Base-by-base conservation (phyloP, 116 monocot genomes). In the Iris pallida region DNA sequence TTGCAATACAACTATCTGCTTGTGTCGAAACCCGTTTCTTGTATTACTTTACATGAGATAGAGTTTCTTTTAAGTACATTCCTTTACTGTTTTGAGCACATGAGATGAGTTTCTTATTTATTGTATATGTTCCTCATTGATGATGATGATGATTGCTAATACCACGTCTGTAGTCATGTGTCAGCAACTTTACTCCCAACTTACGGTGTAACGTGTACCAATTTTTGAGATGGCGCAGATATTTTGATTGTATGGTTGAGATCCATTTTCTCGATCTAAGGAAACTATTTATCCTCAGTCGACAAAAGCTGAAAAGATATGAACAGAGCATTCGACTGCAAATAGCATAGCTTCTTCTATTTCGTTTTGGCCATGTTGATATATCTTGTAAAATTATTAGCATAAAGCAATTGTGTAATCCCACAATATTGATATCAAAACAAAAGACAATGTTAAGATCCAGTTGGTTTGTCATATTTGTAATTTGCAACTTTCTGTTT, bases 81-180 rank as follows among this genome's bases (percentile, higher is more conserved):
- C 30, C 30, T 30, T 30, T 30, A 30, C 30, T n/a, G 30, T 0
- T 30, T 56, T 71, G 75, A 71, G 66, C 43, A 47, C 55, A 61
- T 17, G 80, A 75, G 55, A 20, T 61, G 19, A 75, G 75, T 42
- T 70, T 65, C 16, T 75, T 66, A 79, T 12, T 64, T 51, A 19
- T 66, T 40, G 14, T 40, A 18, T 13, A 15, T 16, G 14, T 46
- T 58, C 12, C 43, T 16, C 18, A 42, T 10, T 57, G 13, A 15
- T 16, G 53, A 43, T 46, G 42, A 13, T 20, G 60, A 43, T 8
- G 7, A 47, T 14, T 57, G 14, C 7, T 47, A 19, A 48, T 9
- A 10, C 8, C 53, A 12, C 40, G 53, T 66, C 20, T 41, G 16
- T 20, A 14, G 4, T 66, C 10, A 30, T 30, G 30, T 30, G 30